Conservation (phyloP, 2,329 filamentous ascomycete species). For the Scedosporium dehoogii region DNA sequence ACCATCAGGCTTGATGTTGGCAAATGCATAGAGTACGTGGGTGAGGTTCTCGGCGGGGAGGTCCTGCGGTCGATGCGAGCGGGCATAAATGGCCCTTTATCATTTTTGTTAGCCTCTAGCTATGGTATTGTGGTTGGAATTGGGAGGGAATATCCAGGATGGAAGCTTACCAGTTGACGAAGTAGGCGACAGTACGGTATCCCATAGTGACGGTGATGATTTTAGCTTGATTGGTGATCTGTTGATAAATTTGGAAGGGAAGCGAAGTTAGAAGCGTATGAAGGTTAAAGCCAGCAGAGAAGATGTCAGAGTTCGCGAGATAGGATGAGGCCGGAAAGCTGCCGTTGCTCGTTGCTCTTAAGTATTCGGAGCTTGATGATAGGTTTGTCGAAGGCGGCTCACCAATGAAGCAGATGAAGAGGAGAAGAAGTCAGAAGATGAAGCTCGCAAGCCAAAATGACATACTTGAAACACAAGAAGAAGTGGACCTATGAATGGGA, state of each 20-base stretch:
- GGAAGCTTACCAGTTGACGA: conserved; percentile 52
- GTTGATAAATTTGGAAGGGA: not conserved
- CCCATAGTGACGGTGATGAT: conserved; percentile 19
- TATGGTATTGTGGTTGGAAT: not conserved
- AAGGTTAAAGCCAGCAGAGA: not conserved
- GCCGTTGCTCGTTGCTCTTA: not conserved
- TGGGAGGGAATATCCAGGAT: not conserved
- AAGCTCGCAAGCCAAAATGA: not conserved
- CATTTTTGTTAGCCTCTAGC: conserved; percentile 11
- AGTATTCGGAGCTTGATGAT: not conserved
- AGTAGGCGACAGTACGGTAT: conserved; percentile 63
- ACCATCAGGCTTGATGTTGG: conserved; percentile 72
- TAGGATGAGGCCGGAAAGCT: not conserved
- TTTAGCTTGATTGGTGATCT: not conserved
- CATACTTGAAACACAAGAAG: not conserved
- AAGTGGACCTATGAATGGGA: not conserved
- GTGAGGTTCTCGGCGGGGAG: conserved; percentile 74
- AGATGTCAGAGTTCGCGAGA: not conserved
- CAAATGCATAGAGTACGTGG: conserved; percentile 85
- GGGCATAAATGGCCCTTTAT: conserved; percentile 67
- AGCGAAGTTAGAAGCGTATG: not conserved
- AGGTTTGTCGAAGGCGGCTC: not conserved
- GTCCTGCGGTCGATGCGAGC: conserved; percentile 77
- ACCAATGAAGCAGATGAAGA: not conserved
- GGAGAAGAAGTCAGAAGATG: not conserved